Conservation (phyloP, 768 basidiomycete species). For the Austroboletus eburneus region DNA sequence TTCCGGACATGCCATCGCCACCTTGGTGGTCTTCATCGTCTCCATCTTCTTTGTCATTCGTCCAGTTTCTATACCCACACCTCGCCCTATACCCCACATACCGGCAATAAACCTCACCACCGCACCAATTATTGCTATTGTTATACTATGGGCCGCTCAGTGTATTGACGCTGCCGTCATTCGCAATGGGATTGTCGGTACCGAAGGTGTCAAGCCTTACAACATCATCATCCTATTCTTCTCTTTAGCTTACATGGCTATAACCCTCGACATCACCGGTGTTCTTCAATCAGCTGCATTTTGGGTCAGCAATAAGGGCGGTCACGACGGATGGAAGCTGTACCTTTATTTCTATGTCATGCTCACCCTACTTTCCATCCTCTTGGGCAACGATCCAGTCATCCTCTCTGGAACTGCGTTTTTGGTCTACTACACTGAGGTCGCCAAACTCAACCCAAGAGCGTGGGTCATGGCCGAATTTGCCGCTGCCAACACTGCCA, state of each 20-base stretch:
- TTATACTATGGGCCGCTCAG: slow-evolving; percentile 51
- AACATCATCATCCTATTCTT: slow-evolving; percentile 93
- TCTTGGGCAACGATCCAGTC: slow-evolving; percentile 94
- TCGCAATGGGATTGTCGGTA: slow-evolving; percentile 74
- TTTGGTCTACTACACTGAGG: slow-evolving; percentile 80
- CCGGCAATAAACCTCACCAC: slow-evolving; percentile 50
- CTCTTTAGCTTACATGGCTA: slow-evolving; percentile 88
- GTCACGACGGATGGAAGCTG: slow-evolving; percentile 63
- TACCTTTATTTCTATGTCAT: slow-evolving; percentile 82
- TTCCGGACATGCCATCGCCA: slow-evolving; percentile 43
- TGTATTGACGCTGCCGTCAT: slow-evolving; percentile 48
- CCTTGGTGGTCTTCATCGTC: slow-evolving; percentile 48
- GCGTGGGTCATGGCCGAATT: slow-evolving; percentile 77
- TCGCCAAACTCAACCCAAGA: slow-evolving; percentile 43
- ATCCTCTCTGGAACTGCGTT: slow-evolving; percentile 91
- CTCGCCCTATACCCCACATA: slow-evolving; percentile 31
- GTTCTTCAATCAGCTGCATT: slow-evolving; percentile 83
- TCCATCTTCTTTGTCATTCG: slow-evolving; percentile 52
- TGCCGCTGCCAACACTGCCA: slow-evolving; percentile 75
- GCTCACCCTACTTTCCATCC: slow-evolving; percentile 68
- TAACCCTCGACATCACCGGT: slow-evolving; percentile 88
- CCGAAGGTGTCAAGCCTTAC: slow-evolving; percentile 78
- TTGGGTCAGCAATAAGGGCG: slow-evolving; percentile 80
- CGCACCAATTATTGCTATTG: slow-evolving; percentile 50
- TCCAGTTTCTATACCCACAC: slow-evolving; percentile 40